Conservation (phyloP, 192 early-diverging fungal species). For the Mortierella hygrophila region DNA sequence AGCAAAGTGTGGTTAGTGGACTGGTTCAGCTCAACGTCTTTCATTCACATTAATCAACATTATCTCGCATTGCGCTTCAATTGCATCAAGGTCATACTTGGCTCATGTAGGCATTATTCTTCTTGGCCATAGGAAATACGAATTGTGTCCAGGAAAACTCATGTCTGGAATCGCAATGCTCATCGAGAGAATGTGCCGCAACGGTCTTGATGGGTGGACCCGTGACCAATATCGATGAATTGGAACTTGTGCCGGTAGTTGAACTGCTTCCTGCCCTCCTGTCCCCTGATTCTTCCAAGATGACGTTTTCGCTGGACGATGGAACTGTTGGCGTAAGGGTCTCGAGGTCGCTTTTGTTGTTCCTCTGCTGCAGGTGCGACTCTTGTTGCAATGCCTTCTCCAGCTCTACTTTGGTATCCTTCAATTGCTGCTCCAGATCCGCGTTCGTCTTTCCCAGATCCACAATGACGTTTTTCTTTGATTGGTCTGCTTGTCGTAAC, state of each 20-base stretch:
- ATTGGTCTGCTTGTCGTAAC: constrained; percentile 6
- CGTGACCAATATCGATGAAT: not conserved
- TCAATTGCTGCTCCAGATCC: constrained; percentile 7
- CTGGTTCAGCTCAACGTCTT: not conserved
- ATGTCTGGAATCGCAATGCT: not conserved
- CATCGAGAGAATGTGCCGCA: not conserved
- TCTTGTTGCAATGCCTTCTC: not conserved
- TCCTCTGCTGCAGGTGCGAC: not conserved
- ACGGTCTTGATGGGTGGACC: not conserved
- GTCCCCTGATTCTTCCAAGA: not conserved
- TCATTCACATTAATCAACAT: not conserved
- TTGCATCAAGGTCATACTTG: constrained; percentile 6
- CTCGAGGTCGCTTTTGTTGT: not conserved
- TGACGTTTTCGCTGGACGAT: not conserved
- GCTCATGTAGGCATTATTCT: not conserved
- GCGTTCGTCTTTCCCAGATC: constrained; percentile 2
- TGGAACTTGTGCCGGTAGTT: not conserved
- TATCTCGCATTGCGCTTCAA: too few relatives aligned
- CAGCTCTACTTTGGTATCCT: constrained; percentile 23
- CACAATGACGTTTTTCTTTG: not conserved
- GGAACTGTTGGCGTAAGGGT: constrained; percentile 1
- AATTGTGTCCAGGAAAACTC: constrained; percentile 46
- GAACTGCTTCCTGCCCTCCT: not conserved
- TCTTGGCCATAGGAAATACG: constrained; percentile 35
- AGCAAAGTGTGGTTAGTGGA: not conserved